phyloP scores from a whole-genome alignment of 2,329 filamentous ascomycete genomes.

The Stagonosporopsis vannaccii region DNA sequence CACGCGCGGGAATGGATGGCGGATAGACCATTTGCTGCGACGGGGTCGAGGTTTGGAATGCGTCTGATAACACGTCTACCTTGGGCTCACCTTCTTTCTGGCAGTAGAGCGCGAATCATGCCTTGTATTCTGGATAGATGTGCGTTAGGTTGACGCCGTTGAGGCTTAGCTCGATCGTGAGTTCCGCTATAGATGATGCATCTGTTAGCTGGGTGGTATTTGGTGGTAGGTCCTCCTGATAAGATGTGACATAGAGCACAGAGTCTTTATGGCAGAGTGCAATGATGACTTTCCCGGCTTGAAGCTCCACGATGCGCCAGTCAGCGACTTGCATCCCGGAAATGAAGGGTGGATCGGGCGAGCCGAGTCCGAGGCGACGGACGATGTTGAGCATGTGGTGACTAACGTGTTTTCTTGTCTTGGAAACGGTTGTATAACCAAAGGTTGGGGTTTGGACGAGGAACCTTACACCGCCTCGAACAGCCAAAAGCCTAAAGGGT shows the following conservation, averaged over 20 bases:
- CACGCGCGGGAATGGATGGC: background rate
- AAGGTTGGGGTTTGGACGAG: no score
- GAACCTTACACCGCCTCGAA: no score
- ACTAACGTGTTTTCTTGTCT: background rate
- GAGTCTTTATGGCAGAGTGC: constrained; percentile 1
- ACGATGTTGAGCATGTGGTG: background rate
- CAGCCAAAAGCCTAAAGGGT: no score
- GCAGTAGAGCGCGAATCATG: constrained; percentile 1
- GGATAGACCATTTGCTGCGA: background rate
- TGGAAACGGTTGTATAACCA: background rate
- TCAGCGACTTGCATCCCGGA: constrained; percentile 6
- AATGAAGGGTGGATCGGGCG: background rate
- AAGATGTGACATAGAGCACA: background rate
- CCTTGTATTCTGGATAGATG: background rate
- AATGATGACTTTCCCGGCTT: background rate
- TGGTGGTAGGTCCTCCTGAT: background rate
- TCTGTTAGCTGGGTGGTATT: background rate
- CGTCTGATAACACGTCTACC: background rate
- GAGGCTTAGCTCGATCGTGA: background rate
- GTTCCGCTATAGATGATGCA: background rate
- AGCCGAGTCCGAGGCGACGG: background rate
- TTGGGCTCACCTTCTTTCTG: background rate
- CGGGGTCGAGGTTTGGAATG: background rate
- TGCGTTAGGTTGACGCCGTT: background rate
- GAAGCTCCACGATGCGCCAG: background rate